phyloP scores from a whole-genome alignment of 768 basidiomycete genomes.

The Baorangia bicolor region DNA sequence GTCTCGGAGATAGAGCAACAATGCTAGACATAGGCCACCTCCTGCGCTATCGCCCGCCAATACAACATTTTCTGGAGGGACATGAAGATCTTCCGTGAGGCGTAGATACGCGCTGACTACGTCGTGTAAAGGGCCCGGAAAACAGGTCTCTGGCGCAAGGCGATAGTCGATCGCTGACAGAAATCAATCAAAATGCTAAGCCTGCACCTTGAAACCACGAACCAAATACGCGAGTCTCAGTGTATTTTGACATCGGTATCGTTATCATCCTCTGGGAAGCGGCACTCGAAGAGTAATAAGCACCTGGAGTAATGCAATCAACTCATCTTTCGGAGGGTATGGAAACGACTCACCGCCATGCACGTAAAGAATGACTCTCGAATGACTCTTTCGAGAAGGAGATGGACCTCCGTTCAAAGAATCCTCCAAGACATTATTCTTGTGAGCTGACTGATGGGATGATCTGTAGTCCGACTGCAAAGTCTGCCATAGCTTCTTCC shows the following conservation, averaged over 20 bases:
- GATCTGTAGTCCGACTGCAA: slow-evolving; percentile 81
- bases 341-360: slow-evolving; percentile 70
- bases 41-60: slow-evolving; percentile 93
- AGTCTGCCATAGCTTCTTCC: slow-evolving; percentile 83
- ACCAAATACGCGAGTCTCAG: slow-evolving; percentile 88
- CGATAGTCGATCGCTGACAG: slow-evolving; percentile 85
- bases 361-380: slow-evolving; percentile 87
- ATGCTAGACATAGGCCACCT: slow-evolving; percentile 80
- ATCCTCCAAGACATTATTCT: slow-evolving; percentile 16
- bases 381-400: slow-evolving; percentile 44
- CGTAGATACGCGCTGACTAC: slow-evolving; percentile 85
- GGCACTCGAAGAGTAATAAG: slow-evolving; percentile 90
- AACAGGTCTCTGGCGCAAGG: slow-evolving; percentile 90
- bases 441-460: slow-evolving; percentile 29
- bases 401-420: slow-evolving; percentile 14
- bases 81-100: slow-evolving; percentile 81
- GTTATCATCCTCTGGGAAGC: slow-evolving; percentile 89
- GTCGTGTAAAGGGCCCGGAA: slow-evolving; percentile 88
- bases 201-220: slow-evolving; percentile 20
- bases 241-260: slow-evolving; percentile 85
- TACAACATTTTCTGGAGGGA: slow-evolving; percentile 89
- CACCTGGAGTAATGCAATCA: slow-evolving; percentile 48
- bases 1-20: slow-evolving; percentile 94
- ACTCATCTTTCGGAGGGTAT: not conserved
- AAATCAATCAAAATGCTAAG: not conserved